Evolutionary conservation across 305 asterid genomes (phyloP).

Genomic region (Fraxinus paxiana): DNA sequence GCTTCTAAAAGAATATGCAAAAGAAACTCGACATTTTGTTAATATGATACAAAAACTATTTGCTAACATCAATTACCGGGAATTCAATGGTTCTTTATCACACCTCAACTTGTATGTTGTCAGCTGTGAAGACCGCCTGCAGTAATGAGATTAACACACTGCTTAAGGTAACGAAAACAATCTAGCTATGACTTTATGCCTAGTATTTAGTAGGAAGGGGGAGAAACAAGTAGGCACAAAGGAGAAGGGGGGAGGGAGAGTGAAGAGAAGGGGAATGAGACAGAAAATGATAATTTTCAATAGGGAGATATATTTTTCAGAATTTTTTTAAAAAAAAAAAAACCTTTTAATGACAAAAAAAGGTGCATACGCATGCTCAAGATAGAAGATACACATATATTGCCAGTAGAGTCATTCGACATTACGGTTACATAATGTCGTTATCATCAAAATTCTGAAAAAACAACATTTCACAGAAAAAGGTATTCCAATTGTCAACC

Average conservation of each 20-base stretch:
- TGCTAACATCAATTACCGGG: slow-evolving; percentile 52
- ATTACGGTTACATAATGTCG: neutral
- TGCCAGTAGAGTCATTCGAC: neutral
- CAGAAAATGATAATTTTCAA: neutral
- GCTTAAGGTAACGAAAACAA: slow-evolving; percentile 7
- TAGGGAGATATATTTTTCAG: neutral
- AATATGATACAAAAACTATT: neutral
- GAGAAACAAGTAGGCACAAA: neutral
- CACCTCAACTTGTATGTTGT: slow-evolving; percentile 72
- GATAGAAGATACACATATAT: neutral
- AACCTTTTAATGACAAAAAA: neutral
- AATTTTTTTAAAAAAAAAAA: neutral
- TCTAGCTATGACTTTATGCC: neutral
- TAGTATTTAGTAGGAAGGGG: neutral
- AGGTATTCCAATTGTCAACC: neutral
- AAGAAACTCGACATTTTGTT: neutral
- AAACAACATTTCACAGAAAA: neutral
- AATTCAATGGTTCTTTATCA: slow-evolving; percentile 76
- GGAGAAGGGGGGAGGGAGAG: neutral
- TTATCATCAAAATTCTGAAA: neutral
- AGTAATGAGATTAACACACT: slow-evolving; percentile 21
- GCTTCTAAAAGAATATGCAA: neutral
- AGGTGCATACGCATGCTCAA: neutral
- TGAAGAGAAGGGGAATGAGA: neutral
- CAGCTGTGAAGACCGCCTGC: slow-evolving; percentile 64